These are phyloP conservation scores for Suillus alpinus DNA, from an alignment of 768 basidiomycete species.

Conservation along the genomic window DNA sequence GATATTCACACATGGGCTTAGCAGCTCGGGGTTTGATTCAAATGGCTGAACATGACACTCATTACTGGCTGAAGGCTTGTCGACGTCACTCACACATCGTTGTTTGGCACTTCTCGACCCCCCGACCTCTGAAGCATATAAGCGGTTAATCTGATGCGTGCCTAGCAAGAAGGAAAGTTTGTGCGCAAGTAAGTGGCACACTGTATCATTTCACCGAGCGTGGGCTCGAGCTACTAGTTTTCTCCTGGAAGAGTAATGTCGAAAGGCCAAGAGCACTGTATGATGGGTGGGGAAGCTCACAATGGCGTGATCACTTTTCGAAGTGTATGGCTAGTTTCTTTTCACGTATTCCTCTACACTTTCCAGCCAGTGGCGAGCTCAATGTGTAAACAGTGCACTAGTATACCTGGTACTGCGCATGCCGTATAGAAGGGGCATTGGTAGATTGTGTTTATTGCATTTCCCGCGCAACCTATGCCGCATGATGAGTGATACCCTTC, in stretches of 20 bases:
- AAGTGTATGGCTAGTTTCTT: background rate
- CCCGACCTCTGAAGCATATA: background rate
- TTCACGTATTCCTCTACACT: too few species aligned
- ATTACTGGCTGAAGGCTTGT: background rate
- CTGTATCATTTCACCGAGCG: background rate
- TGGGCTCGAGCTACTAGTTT: background rate
- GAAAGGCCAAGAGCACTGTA: background rate
- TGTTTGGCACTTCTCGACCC: background rate
- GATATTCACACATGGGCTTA: too few species aligned
- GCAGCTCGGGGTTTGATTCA: background rate
- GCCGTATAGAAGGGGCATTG: background rate
- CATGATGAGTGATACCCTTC: background rate
- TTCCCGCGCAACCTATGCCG: background rate
- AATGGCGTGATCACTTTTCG: background rate
- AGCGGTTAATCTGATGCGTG: background rate
- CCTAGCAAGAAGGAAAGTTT: background rate
- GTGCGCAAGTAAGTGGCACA: background rate
- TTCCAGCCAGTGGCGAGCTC: too few species aligned
- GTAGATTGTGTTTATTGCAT: too few species aligned
- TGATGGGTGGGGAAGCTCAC: background rate
- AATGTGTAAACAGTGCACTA: too few species aligned
- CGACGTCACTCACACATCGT: background rate
- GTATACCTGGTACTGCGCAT: too few species aligned
- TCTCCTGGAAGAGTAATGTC: background rate
- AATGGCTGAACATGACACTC: background rate